These are phyloP conservation scores for Mortierella claussenii DNA, from an alignment of 192 early-diverging fungal genomes.

Conservation along the genomic window DNA sequence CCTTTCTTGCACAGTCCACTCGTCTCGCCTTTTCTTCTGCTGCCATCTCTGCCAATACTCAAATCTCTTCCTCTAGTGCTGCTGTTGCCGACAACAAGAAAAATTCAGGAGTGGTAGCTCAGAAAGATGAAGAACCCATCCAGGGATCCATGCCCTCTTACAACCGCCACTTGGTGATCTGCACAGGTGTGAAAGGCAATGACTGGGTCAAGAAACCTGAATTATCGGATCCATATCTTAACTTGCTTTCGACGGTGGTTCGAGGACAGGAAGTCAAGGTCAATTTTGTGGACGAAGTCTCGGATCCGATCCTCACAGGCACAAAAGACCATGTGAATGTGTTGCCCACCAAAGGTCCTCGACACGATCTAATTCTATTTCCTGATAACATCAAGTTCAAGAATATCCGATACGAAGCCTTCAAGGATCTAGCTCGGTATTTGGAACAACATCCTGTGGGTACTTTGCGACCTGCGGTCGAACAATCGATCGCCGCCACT, in stretches of 20 bases:
- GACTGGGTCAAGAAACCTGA: constrained; percentile 47
- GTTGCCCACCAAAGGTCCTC: constrained; percentile 26
- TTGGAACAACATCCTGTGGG: constrained; percentile 34
- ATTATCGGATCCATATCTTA: constrained; percentile 34
- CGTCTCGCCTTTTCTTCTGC: no score
- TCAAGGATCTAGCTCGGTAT: constrained; percentile 30
- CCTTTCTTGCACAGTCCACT: no score
- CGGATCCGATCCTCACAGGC: background rate
- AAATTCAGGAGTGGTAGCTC: no score
- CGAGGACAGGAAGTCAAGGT: constrained; percentile 50
- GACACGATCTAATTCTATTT: constrained; percentile 44
- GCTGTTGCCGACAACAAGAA: no score
- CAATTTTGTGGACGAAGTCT: constrained; percentile 19
- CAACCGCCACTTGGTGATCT: constrained; percentile 46
- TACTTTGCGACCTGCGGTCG: constrained; percentile 16
- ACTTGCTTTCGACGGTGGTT: constrained; percentile 27
- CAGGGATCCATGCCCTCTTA: constrained; percentile 40
- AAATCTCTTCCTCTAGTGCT: constrained; percentile 1
- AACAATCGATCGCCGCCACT: constrained; percentile 16
- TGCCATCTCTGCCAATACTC: background rate
- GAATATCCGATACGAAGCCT: constrained; percentile 26
- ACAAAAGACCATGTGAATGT: background rate
- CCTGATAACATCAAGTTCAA: constrained; percentile 44
- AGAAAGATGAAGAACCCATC: constrained; percentile 29
- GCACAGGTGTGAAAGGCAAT: constrained; percentile 20